Evolutionary conservation across 768 basidiomycete genomes (phyloP), one percentile per base, ranked within the genome.

Genomic region (Lactarius trivialis): DNA sequence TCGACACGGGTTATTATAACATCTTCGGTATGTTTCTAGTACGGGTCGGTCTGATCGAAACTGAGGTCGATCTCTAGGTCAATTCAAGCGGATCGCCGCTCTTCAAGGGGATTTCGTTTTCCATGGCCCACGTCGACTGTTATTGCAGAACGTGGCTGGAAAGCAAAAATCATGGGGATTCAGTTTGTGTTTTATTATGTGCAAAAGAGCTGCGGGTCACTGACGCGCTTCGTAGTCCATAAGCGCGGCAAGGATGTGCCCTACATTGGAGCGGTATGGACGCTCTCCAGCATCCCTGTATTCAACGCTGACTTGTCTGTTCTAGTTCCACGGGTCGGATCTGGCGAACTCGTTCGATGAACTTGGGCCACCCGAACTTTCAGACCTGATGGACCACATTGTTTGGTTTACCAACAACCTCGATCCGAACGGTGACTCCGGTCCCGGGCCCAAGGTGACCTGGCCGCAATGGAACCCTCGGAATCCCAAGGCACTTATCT

Each of bases 1-100:
- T 61, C 0, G 78, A 65, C 55, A 67, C 64, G 3, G 66, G 66
- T 7, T 14, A 61, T 17, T 30, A 48, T 19, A 67, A 62, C 39
- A 30, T 15, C 2, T 62, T 79, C 6, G 76, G 77, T 2, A 62
- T 77, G 34, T 11, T 21, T 21, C 15, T 33, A 1, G 15, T 4
- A 3, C 7, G 32, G 45, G 7, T 28, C 28, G 55, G 52, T 0
- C 39, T 45, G 0, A 36, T 45, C 21, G 9, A 45, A 7, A n/a
- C 50, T 51, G 15, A 51, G 17, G 19, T 28, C 21, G 52, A 9
- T 7, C 17, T 1, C 45, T 49, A 56, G 56, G 60, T 8, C 66
- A 67, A 48, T 67, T 65, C 57, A 67, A 67, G 54, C 60, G 66
- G 6, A 32, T 48, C 26, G 60, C 66, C 1, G 60, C 66, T 1